Conservation (phyloP, 306 rosid genomes). For the Casuarina cunninghamiana region DNA sequence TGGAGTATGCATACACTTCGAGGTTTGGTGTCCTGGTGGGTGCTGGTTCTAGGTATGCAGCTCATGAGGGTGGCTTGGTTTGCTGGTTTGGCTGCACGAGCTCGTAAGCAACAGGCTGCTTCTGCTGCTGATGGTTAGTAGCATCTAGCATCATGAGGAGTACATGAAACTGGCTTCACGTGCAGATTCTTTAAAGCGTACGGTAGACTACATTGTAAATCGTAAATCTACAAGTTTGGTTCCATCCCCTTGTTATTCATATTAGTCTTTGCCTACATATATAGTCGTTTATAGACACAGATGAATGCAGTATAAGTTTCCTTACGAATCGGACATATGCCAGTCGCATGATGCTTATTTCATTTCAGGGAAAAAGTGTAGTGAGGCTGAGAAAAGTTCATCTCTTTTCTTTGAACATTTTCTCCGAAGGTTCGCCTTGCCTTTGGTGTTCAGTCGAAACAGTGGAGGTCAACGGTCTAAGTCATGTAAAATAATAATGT, state of each 20-base stretch:
- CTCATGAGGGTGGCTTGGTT: slow-evolving; percentile 98
- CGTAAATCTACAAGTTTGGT: slow-evolving; percentile 12
- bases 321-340: not conserved
- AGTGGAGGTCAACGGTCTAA: not conserved
- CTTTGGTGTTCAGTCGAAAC: not conserved
- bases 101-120: slow-evolving; percentile 32
- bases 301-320: not conserved
- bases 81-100: slow-evolving; percentile 62
- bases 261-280: not conserved
- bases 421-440: not conserved
- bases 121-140: slow-evolving; percentile 32
- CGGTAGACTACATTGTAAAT: not conserved
- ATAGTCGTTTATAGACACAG: too few species aligned
- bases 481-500: not conserved
- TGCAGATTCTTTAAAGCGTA: not conserved
- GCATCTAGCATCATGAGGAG: slow-evolving; percentile 6
- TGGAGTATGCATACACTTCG: slow-evolving; percentile 77
- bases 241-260: slow-evolving; percentile 9
- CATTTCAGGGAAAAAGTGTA: not conserved
- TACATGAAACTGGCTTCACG: not conserved
- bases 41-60: slow-evolving; percentile 82
- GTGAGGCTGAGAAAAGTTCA: not conserved
- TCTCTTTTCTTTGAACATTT: not conserved
- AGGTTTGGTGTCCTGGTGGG: slow-evolving; percentile 94
- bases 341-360: not conserved